phyloP scores from a whole-genome alignment of 208 protist genomes.

The Leishmania tarentolae region DNA sequence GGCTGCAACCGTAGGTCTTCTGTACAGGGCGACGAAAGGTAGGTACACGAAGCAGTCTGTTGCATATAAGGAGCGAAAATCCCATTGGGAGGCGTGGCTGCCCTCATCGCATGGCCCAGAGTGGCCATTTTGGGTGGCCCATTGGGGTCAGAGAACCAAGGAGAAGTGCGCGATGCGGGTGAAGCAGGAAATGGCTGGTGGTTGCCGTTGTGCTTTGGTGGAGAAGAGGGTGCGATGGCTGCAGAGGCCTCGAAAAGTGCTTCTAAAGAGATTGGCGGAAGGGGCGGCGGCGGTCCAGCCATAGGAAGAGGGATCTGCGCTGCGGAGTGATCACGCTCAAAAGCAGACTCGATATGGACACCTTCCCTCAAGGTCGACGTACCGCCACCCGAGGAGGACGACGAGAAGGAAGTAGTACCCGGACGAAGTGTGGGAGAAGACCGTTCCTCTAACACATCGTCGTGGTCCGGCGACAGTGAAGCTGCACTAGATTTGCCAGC shows the following conservation, averaged over 20 bases:
- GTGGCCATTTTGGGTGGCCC: neutral
- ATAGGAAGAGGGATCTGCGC: neutral
- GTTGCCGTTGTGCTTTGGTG: neutral
- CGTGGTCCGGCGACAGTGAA: neutral
- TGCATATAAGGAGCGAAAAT: neutral
- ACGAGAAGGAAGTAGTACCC: neutral
- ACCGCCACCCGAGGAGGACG: neutral
- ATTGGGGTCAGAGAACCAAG: neutral
- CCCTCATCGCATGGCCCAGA: neutral
- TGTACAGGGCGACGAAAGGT: neutral
- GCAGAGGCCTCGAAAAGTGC: slow-evolving; percentile 10
- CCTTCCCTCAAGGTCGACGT: neutral
- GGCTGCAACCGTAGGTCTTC: neutral
- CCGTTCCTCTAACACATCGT: neutral
- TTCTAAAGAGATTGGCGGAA: slow-evolving; percentile 19
- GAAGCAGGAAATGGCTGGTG: neutral
- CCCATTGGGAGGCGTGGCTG: neutral
- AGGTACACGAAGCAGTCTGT: neutral
- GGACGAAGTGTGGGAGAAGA: neutral
- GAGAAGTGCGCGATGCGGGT: neutral
- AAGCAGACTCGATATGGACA: neutral
- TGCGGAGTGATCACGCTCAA: neutral
- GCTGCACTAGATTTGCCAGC: neutral
- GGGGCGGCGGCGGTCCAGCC: neutral
- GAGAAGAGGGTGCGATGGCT: neutral